Evolutionary conservation across 331 rosid species (phyloP).

Genomic region (Pyracantha coccinea): DNA sequence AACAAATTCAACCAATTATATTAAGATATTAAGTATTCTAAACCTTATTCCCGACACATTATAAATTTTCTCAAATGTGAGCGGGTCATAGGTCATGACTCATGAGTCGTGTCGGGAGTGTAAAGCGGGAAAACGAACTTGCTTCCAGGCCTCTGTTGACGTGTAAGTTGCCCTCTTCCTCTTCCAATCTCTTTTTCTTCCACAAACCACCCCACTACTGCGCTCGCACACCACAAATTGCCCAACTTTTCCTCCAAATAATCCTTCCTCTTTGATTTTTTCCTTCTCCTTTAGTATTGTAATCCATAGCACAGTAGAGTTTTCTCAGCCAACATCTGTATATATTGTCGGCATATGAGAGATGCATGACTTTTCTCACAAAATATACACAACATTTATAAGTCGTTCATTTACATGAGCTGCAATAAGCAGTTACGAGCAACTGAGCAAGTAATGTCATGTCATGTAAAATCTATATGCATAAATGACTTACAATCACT

Average conservation of each 20-base stretch:
- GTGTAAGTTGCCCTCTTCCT: background rate
- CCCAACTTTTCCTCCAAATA: background rate
- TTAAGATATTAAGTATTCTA: fast-evolving
- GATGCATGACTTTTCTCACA: background rate
- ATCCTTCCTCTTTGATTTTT: background rate
- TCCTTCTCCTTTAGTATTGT: background rate
- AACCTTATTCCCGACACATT: too few species aligned
- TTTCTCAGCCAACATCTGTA: background rate
- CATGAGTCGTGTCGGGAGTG: slow-evolving; percentile 2
- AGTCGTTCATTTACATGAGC: too few species aligned
- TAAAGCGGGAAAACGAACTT: background rate
- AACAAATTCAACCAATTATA: too few species aligned
- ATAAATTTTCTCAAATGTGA: too few species aligned
- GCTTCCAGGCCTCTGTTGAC: slow-evolving; percentile 16
- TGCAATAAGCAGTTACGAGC: too few species aligned
- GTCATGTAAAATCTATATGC: too few species aligned
- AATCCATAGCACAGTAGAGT: background rate
- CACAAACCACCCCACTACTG: background rate
- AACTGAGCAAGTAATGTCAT: too few species aligned
- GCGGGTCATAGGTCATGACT: background rate
- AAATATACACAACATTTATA: too few species aligned
- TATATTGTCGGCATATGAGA: background rate
- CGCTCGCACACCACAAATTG: background rate
- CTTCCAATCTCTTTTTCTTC: background rate
- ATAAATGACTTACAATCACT: too few species aligned